Conservation (phyloP, 164 flowering plant species). For the Malania oleifera region DNA sequence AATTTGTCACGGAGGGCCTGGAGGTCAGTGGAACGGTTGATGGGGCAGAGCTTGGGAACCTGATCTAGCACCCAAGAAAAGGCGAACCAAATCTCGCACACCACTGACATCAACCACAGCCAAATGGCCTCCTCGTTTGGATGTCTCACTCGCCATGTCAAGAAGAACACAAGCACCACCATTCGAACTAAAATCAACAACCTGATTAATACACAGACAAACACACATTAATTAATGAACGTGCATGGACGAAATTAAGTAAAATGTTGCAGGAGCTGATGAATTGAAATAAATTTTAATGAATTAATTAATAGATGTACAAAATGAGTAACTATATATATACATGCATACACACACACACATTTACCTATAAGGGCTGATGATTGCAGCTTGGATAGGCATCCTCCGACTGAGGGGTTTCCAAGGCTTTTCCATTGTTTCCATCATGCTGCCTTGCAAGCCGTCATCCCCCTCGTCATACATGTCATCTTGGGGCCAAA, state of each 20-base stretch:
- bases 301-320: too few relatives aligned
- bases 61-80: constrained; percentile 15
- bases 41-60: constrained; percentile 14
- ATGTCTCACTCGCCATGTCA: constrained; percentile 10
- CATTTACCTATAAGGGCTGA: constrained; percentile 4
- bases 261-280: too few relatives aligned
- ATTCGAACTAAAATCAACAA: constrained; percentile 6
- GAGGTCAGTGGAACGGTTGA: constrained; percentile 15
- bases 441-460: neutral
- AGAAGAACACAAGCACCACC: neutral
- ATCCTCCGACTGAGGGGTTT: constrained; percentile 5
- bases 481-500: neutral
- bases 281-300: too few relatives aligned
- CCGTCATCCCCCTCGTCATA: constrained; percentile 3
- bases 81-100: constrained; percentile 17
- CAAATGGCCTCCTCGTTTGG: constrained; percentile 16
- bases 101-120: constrained; percentile 15
- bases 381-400: neutral
- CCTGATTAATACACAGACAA: too few relatives aligned
- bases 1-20: constrained; percentile 10
- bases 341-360: too few relatives aligned
- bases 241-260: too few relatives aligned
- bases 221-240: too few relatives aligned
- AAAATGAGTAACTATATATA: too few relatives aligned
- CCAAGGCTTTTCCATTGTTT: neutral